Base-by-base conservation (phyloP, 805 yeast genomes). In the Saturnispora gosingensis region DNA sequence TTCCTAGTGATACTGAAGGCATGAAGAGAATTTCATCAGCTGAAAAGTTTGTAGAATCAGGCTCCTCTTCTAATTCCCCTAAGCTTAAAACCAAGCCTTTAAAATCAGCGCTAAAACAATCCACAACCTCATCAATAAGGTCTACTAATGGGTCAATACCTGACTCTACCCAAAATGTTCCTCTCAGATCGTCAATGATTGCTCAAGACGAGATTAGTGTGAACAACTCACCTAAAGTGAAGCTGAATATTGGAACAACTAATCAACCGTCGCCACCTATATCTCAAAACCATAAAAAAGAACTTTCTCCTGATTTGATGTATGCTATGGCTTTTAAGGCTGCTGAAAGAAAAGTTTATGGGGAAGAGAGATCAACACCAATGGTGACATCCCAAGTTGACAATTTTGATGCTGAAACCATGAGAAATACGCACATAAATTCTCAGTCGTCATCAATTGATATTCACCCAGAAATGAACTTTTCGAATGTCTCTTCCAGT, bases 261-360 rank as follows among this genome's bases (percentile, higher is more conserved):
- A 38, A 18, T 13, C 24, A 38, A 10, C n/a, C 45, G 2, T 27
- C 22, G 7, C 5, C 35, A 24, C 9, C 16, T 13, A 13, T 24
- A 13, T 10, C 47, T 18, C 6, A 24, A 36, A 13, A 36, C 8
- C 18, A 10, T 8, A 49, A 38, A 7, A 40, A 40, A 2, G 46
- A 58, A 43, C 57, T 64, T 42, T 62, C 77, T 27, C 75, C 75
- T 24, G 76, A 72, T 40, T 83, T 80, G 55, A 68, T 80, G 71
- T 81, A 81, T 57, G 71, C 70, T 20, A 67, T 68, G 56, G 86
- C 86, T 0, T 68, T 75, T 54, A 75, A 75, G 55, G 75, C 76
- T 13, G 86, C 87, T 0, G 67, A 73, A 61, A 72, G 70, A 53
- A 78, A 72, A 53, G 85, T 81, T 1, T 80, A 80, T 58, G 83